A percentile compares a stretch with the other conserved stretches of the same genome.
These are phyloP conservation scores for Andrographis paniculata DNA, from an alignment of 305 asterid species.

Conservation along the genomic window DNA sequence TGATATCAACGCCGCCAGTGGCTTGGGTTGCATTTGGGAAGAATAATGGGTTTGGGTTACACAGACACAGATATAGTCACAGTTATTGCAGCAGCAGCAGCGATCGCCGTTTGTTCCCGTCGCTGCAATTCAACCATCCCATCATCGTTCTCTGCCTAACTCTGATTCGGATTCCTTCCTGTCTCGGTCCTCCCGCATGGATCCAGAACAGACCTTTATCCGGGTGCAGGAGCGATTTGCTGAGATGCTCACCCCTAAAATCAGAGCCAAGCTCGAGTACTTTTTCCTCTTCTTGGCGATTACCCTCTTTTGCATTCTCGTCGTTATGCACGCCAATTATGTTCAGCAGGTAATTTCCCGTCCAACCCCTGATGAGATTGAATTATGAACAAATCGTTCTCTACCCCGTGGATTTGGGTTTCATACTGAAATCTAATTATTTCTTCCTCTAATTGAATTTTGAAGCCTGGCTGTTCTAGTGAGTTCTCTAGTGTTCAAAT, in stretches of 20 bases:
- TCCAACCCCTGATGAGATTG: too few relatives aligned
- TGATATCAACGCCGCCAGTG: too few relatives aligned
- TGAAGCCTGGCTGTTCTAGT: constrained; percentile 97
- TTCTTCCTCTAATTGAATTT: constrained; percentile 11
- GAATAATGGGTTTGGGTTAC: too few relatives aligned
- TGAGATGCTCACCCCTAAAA: constrained; percentile 75
- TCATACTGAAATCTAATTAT: constrained; percentile 3
- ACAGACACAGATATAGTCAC: too few relatives aligned
- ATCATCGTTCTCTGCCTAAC: too few relatives aligned
- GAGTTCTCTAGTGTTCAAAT: constrained; percentile 54
- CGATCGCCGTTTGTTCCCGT: too few relatives aligned
- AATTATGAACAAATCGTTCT: background rate
- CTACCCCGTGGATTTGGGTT: background rate
- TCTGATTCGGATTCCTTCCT: too few relatives aligned
- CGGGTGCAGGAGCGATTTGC: constrained; percentile 95
- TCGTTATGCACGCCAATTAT: constrained; percentile 98
- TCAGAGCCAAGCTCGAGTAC: constrained; percentile 79
- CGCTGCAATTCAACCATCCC: too few relatives aligned
- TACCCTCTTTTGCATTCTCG: constrained; percentile 84
- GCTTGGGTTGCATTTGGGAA: too few relatives aligned
- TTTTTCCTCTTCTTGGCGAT: constrained; percentile 74
- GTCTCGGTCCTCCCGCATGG: too few relatives aligned
- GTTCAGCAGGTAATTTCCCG: constrained; percentile 75
- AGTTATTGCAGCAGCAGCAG: too few relatives aligned
- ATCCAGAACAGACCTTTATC: constrained; percentile 95